Evolutionary conservation across 371 early-diverging fungal genomes (phyloP).

Genomic region (Mortierella sp.): DNA sequence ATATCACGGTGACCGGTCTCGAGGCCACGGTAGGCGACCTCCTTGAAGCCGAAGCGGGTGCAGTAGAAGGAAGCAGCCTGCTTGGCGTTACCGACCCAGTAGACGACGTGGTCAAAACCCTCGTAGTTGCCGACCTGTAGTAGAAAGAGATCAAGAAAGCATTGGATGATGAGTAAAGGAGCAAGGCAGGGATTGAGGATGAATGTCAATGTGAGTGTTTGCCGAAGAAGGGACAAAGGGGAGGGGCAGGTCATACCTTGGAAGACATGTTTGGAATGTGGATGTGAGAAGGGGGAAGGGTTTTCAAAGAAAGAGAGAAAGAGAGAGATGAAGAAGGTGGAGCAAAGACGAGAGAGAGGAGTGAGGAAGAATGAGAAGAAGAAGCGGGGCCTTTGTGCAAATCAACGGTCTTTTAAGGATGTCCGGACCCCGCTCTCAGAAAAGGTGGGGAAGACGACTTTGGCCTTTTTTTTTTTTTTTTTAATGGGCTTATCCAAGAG

Average conservation of each 20-base stretch:
- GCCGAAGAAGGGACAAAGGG: background rate
- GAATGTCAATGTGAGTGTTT: background rate
- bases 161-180: background rate
- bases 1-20: constrained; percentile 94
- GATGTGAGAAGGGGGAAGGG: background rate
- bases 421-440: no score
- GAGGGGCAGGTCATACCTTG: constrained; percentile 5
- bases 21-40: constrained; percentile 93
- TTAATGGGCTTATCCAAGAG: no score
- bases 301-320: background rate
- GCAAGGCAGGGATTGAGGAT: background rate
- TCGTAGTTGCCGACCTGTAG: constrained; percentile 44
- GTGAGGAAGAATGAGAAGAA: background rate
- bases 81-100: constrained; percentile 94
- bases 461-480: background rate
- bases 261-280: constrained; percentile 3
- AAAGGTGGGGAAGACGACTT: no score
- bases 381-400: background rate
- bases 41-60: constrained; percentile 91
- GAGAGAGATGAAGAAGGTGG: background rate
- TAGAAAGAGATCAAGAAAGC: background rate
- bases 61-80: constrained; percentile 94
- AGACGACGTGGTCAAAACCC: constrained; percentile 79
- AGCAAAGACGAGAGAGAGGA: background rate
- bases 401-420: background rate